Conservation (phyloP, 805 yeast species). For the Candida cerambycidarum region DNA sequence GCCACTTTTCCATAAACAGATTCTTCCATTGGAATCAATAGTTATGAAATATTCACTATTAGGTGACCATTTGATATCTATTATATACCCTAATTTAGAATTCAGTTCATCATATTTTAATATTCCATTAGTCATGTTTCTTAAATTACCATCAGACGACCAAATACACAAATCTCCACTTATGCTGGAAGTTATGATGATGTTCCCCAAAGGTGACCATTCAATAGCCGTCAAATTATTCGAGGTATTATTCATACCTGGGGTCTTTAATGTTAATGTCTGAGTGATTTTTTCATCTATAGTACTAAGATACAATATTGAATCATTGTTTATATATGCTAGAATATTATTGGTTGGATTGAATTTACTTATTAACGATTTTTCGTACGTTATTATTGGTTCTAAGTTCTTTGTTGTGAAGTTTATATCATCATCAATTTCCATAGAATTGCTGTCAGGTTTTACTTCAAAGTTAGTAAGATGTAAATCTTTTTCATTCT, state of each 20-base stretch:
- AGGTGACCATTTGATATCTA: constrained; percentile 60
- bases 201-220: constrained; percentile 70
- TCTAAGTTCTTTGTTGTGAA: constrained; percentile 36
- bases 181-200: constrained; percentile 61
- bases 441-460: constrained; percentile 1
- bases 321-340: constrained; percentile 55
- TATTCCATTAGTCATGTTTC: constrained; percentile 40
- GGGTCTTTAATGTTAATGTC: constrained; percentile 31
- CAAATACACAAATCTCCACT: constrained; percentile 80
- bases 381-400: constrained; percentile 38
- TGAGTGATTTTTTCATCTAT: constrained; percentile 31
- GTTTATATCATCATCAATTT: constrained; percentile 4
- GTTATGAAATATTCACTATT: constrained; percentile 56
- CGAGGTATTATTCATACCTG: constrained; percentile 19
- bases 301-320: constrained; percentile 47
- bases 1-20: constrained; percentile 64
- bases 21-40: constrained; percentile 46
- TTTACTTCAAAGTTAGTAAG: constrained; percentile 12
- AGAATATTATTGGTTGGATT: constrained; percentile 50
- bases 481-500: constrained; percentile 32
- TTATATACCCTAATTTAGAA: constrained; percentile 39
- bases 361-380: constrained; percentile 54
- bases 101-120: constrained; percentile 13
- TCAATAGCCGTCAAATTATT: constrained; percentile 36
- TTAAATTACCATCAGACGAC: constrained; percentile 67